Percentiles rank a stretch among this genome's conserved stretches.
These are phyloP conservation scores for Chionographis japonica DNA, from an alignment of 106 monocot genomes.

Conservation along the genomic window DNA sequence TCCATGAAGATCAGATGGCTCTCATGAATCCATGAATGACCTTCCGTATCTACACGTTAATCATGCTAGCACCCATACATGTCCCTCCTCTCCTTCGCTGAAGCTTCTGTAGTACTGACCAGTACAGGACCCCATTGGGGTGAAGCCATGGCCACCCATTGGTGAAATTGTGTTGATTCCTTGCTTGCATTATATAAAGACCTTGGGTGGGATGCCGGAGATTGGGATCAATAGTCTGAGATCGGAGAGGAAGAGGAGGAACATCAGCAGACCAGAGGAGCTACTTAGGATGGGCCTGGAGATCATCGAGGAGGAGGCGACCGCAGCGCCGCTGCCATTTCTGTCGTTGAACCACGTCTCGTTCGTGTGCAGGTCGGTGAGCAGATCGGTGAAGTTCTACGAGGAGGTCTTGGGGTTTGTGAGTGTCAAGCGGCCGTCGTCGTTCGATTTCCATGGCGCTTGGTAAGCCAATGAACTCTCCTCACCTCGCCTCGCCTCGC, in stretches of 20 bases:
- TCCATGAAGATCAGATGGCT: too few species aligned
- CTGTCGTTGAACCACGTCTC: conserved; percentile 61
- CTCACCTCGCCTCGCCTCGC: too few species aligned
- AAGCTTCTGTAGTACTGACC: conserved; percentile 9
- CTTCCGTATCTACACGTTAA: background rate
- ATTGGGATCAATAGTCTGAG: background rate
- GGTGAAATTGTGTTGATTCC: background rate
- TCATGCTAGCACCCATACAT: conserved; percentile 4
- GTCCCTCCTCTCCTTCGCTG: conserved; percentile 15
- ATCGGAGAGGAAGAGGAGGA: background rate
- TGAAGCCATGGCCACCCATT: background rate
- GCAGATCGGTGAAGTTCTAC: conserved; percentile 52
- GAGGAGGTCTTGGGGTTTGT: conserved; percentile 57
- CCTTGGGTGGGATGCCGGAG: too few species aligned
- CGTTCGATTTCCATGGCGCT: conserved; percentile 62
- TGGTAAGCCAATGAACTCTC: conserved; percentile 22
- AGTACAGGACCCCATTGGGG: background rate
- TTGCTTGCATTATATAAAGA: too few species aligned
- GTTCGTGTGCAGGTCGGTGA: conserved; percentile 49
- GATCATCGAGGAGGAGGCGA: conserved; percentile 32
- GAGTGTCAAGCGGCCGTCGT: conserved; percentile 54
- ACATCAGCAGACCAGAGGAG: background rate
- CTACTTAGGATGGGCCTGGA: conserved; percentile 26
- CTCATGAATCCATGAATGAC: too few species aligned
- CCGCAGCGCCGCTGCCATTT: conserved; percentile 19